Evolutionary conservation across 75 land plant genomes (phyloP).

Genomic region (Gnetum montanum): DNA sequence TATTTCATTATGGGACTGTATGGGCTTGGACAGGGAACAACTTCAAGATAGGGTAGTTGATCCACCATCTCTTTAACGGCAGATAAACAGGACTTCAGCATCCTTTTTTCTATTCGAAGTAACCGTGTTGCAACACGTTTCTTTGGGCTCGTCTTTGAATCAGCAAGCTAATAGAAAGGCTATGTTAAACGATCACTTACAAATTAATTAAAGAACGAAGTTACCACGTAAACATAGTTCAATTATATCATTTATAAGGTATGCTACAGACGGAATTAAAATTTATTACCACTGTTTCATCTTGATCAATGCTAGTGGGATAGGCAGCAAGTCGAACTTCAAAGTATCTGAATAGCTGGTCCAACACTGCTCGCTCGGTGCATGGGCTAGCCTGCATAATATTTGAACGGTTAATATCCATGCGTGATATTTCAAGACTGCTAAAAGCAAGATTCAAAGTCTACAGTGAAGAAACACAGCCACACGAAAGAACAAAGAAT

Average conservation of each 20-base stretch:
- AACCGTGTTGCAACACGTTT: constrained; percentile 78
- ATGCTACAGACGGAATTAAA: constrained; percentile 1
- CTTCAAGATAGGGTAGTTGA: constrained; percentile 58
- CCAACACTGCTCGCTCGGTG: constrained; percentile 85
- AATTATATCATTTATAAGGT: not conserved
- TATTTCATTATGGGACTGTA: constrained; percentile 58
- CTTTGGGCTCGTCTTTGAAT: constrained; percentile 50
- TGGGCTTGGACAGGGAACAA: constrained; percentile 83
- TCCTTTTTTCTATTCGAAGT: constrained; percentile 77
- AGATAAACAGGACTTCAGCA: constrained; percentile 52
- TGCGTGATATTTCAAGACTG: no score
- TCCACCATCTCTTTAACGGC: constrained; percentile 52
- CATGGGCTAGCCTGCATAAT: constrained; percentile 80
- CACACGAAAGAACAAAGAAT: no score
- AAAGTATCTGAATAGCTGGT: constrained; percentile 79
- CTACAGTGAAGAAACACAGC: no score
- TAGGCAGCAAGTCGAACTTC: constrained; percentile 53
- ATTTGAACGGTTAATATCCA: no score
- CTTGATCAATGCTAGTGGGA: constrained; percentile 59
- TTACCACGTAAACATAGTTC: not conserved
- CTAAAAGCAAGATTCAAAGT: no score
- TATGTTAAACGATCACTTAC: not conserved
- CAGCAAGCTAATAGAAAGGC: constrained; percentile 44
- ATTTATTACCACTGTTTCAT: constrained; percentile 54
- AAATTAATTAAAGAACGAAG: not conserved